Base-by-base conservation (phyloP, 768 basidiomycete genomes). In the Brasilioporus rufonigricans region DNA sequence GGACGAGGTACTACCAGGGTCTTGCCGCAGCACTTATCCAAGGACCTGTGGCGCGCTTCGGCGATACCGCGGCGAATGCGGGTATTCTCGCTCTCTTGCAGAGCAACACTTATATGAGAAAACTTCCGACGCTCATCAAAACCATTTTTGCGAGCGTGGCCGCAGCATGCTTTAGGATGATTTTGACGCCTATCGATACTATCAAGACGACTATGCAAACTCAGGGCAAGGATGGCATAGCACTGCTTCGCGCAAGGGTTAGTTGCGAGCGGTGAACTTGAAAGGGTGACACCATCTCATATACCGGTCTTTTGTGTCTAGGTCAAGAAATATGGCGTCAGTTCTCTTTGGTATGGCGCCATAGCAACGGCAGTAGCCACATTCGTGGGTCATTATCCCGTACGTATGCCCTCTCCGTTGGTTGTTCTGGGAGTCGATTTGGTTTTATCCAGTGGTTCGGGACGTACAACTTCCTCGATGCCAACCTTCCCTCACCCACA, bases 121-220 rank as follows among this genome's bases (percentile, higher is more conserved):
- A 74, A 21, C 77, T 91, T 11, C 90, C 89, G 0, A 60, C 75
- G 1, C 72, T 80, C 24, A 65, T 90, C 65, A 87, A 97, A 75
- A 92, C 93, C 0, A 67, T 86, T 18, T 91, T 92, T 60, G 91
- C 89, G 0, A 85, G 84, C 3, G 52, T 90, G 39, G 83, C 87
- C 0, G 92, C 92, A 0, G 94, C 95, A 0, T 75, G 77, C 12
- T 97, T 96, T 72, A 76, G 95, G 48, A 97, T 97, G 84, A 74
- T 87, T n/a, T 73, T 98, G 33, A 96, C 91, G 0, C 96, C 96
- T 0, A 80, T 98, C 48, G 95, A 98, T 71, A 95, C 95, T 1
- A 64, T 97, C 59, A 97, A 98, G 80, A 98, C 96, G 5, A 98
- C 93, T 1, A 75, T 98, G 73, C 96, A 98, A 72, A 90, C 96